Conservation (phyloP, 2,329 filamentous ascomycete genomes). For the Fusarium devonianum region DNA sequence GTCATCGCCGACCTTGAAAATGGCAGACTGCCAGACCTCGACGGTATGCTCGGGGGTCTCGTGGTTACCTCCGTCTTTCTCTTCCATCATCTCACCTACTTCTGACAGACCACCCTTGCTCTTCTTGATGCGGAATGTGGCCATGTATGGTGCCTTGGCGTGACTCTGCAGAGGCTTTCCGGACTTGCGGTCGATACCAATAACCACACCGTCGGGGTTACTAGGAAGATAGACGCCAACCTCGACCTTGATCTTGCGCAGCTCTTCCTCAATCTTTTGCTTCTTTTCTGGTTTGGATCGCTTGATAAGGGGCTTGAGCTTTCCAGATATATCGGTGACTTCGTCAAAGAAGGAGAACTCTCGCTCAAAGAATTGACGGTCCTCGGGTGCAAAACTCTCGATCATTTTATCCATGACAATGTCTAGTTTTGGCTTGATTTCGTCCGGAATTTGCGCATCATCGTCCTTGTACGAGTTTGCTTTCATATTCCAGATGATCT, state of each 20-base stretch:
- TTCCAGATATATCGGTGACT: conserved; percentile 93
- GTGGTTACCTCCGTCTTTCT: conserved; percentile 50
- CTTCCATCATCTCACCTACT: conserved; percentile 59
- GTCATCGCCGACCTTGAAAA: conserved; percentile 99
- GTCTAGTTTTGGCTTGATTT: conserved; percentile 92
- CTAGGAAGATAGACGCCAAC: conserved; percentile 96
- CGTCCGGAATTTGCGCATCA: conserved; percentile 86
- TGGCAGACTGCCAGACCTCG: conserved; percentile 98
- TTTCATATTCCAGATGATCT: conserved; percentile 99
- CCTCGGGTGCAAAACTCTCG: conserved; percentile 77
- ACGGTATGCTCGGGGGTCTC: conserved; percentile 63
- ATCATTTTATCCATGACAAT: conserved; percentile 87
- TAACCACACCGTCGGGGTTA: conserved; percentile 95
- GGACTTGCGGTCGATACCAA: conserved; percentile 97
- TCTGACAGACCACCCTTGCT: conserved; percentile 64
- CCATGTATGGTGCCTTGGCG: conserved; percentile 98
- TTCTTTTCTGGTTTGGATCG: conserved; percentile 95
- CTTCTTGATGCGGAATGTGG: conserved; percentile 96
- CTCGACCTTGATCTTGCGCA: conserved; percentile 96
- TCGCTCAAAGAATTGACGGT: conserved; percentile 87
- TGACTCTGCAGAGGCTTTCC: conserved; percentile 97
- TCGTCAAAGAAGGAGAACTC: conserved; percentile 99
- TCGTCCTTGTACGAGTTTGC: conserved; percentile 99
- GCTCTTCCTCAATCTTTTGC: conserved; percentile 97
- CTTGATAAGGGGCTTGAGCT: conserved; percentile 92